Conservation (phyloP, 352 stramenopile species). For the Phytophthora cactorum region DNA sequence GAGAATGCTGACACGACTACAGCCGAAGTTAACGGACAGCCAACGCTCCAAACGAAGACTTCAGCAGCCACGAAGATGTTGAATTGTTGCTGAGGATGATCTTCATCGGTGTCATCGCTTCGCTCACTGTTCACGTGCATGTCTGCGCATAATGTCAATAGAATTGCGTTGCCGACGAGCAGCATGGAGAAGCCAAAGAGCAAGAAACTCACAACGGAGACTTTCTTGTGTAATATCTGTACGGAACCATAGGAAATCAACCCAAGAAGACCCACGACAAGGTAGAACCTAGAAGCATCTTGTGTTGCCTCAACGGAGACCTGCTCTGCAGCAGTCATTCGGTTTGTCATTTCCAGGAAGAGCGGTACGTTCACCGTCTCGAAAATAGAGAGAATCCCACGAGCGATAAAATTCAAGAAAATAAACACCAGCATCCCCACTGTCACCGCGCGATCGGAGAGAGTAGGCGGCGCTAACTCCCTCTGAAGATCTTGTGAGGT, state of each 20-base stretch:
- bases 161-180: constrained; percentile 51
- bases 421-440: constrained; percentile 64
- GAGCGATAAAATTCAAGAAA: constrained; percentile 69
- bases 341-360: constrained; percentile 52
- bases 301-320: constrained; percentile 32
- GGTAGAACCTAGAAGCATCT: constrained; percentile 56
- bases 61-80: constrained; percentile 49
- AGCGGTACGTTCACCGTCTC: constrained; percentile 76
- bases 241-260: constrained; percentile 51
- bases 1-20: constrained; percentile 67
- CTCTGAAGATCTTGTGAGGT: background rate
- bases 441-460: constrained; percentile 44
- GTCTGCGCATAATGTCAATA: constrained; percentile 38
- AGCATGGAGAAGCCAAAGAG: constrained; percentile 59
- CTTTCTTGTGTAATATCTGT: constrained; percentile 36
- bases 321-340: constrained; percentile 32
- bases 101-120: constrained; percentile 6
- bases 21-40: constrained; percentile 58
- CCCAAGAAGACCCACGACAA: constrained; percentile 58
- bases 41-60: constrained; percentile 70
- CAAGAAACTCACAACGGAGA: constrained; percentile 53
- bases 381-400: constrained; percentile 72
- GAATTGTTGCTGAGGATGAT: constrained; percentile 31
- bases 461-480: background rate
- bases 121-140: constrained; percentile 21